These are phyloP conservation scores for Chloris gayana DNA, from an alignment of 176 grass and related monocot species.

Conservation along the genomic window DNA sequence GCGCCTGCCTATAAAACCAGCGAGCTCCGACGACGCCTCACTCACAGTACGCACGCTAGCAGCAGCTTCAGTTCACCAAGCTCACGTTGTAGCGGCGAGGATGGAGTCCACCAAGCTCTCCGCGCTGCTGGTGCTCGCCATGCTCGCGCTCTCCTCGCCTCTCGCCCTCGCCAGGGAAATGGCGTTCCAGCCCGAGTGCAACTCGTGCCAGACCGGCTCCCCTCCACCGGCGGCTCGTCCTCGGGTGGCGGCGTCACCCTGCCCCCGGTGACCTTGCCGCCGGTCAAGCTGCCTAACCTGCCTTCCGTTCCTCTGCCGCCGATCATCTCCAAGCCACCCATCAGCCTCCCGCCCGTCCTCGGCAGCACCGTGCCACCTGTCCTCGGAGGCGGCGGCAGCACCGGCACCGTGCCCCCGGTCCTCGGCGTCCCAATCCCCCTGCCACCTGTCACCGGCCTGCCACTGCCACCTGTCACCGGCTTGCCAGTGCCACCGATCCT, in stretches of 20 bases:
- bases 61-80: not conserved
- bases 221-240: slow-evolving; percentile 4
- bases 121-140: slow-evolving; percentile 56
- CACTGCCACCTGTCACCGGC: not conserved
- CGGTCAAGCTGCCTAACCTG: not conserved
- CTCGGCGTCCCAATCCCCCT: not conserved
- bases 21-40: not conserved
- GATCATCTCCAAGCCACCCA: not conserved
- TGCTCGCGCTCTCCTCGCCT: slow-evolving; percentile 55
- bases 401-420: not conserved
- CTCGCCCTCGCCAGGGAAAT: slow-evolving; percentile 34
- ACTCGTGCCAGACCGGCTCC: slow-evolving; percentile 10
- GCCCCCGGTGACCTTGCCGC: not conserved
- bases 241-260: not conserved
- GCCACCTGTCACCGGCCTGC: not conserved
- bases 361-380: slow-evolving; percentile 1
- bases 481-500: not conserved
- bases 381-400: not conserved
- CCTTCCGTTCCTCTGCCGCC: not conserved
- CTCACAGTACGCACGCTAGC: not conserved
- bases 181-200: slow-evolving; percentile 13
- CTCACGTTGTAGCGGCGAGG: not conserved
- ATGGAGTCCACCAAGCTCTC: slow-evolving; percentile 68
- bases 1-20: slow-evolving; percentile 40
- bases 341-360: not conserved